phyloP scores from a whole-genome alignment of 2,329 filamentous ascomycete genomes.

The Claviceps arundinis region DNA sequence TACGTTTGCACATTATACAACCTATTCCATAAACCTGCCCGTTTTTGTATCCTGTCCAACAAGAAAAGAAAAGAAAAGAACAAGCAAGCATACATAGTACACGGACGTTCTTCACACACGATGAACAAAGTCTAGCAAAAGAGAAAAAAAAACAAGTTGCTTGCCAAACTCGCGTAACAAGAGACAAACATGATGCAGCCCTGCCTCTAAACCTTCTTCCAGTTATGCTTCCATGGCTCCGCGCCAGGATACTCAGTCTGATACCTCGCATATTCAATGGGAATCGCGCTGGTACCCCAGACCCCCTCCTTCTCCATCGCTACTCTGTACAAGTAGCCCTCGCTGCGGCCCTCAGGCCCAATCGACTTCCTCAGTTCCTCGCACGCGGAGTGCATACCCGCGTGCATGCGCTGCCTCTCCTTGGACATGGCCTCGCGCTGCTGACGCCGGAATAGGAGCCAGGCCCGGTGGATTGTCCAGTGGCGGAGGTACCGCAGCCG shows the following conservation, averaged over 20 bases:
- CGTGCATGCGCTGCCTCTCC: slow-evolving; percentile 67
- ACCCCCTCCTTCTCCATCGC: slow-evolving; percentile 86
- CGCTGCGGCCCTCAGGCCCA: slow-evolving; percentile 41
- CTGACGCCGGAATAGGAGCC: slow-evolving; percentile 66
- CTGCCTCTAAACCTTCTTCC: slow-evolving; percentile 39
- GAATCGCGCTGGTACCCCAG: slow-evolving; percentile 58
- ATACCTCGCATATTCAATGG: slow-evolving; percentile 78
- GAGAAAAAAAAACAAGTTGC: background rate
- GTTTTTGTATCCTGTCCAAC: too few species aligned
- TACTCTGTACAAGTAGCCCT: slow-evolving; percentile 68
- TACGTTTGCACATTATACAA: too few species aligned
- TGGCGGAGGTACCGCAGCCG: slow-evolving; percentile 80
- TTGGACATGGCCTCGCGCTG: slow-evolving; percentile 49
- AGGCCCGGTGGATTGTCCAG: slow-evolving; percentile 98
- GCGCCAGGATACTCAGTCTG: slow-evolving; percentile 72
- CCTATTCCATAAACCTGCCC: too few species aligned
- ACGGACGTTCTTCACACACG: too few species aligned
- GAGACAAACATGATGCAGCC: too few species aligned
- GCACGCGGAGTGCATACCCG: slow-evolving; percentile 71
- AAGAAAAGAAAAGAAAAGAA: too few species aligned
- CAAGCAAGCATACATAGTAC: too few species aligned
- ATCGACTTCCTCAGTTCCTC: slow-evolving; percentile 61
- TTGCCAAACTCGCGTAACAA: background rate
- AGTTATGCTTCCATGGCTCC: slow-evolving; percentile 84
- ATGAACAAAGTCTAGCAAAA: background rate